Base-by-base conservation (phyloP, 768 basidiomycete genomes). In the Trametes gibbosa region DNA sequence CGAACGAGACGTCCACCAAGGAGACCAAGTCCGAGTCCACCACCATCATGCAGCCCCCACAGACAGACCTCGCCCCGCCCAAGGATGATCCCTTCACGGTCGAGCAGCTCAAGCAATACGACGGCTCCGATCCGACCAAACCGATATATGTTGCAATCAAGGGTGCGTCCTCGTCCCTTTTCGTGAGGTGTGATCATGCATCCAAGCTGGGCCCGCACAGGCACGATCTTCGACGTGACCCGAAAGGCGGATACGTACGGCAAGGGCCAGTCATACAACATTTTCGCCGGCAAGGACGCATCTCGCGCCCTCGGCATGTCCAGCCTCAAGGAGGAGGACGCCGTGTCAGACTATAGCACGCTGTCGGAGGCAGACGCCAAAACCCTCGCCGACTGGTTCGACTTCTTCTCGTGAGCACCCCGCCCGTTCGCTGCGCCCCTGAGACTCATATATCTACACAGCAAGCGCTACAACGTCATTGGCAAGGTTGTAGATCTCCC, bases 61-160 rank as follows among this genome's bases (percentile, higher is more conserved):
- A 77, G 66, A 72, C 70, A 6, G 83, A 89, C 67, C 80, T 91
- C 39, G 76, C 75, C 14, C 82, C 87, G 0, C 90, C 92, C 19
- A 90, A 90, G 72, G 77, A 87, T 63, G 87, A 92, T 70, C 87
- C 90, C 0, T 90, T 84, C 76, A 88, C 90, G 0, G 77, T 79
- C 16, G 81, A 81, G 61, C 73, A 90, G 63, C 79, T 98, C 59
- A 84, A 79, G 39, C 62, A 79, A 66, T 94, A 78, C 70, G 84
- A 95, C 72, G 95, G 95, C 17, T 75, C 77, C 0, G 82, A 86
- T 62, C 69, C 79, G 0, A 67, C 72, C 40, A 84, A 83, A 65
- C 91, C 92, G 0, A 91, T 98, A 61, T 94, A 89, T 65, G 89
- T 98, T 42, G 88, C 93, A 29, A 95, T 98, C 76, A 98, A 97